These are phyloP conservation scores for Globisporangium barbulae DNA, from an alignment of 352 stramenopile species.

Conservation along the genomic window DNA sequence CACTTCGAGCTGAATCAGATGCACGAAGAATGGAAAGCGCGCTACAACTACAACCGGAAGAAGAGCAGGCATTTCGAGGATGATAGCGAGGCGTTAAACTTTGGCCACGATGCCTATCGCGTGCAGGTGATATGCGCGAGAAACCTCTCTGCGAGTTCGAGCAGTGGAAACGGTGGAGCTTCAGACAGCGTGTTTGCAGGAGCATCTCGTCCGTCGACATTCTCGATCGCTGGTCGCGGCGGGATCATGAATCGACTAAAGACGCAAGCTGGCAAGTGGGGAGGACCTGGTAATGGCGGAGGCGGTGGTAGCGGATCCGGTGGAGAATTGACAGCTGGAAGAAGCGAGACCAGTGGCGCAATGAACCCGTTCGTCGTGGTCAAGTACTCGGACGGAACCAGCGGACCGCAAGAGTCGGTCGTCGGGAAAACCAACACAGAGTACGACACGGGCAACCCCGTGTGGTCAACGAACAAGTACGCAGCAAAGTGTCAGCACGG, in stretches of 20 bases:
- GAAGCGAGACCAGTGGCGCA: slow-evolving; percentile 16
- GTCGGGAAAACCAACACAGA: slow-evolving; percentile 87
- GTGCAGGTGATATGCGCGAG: slow-evolving; percentile 65
- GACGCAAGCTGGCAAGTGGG: slow-evolving; percentile 56
- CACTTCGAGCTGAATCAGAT: slow-evolving; percentile 69
- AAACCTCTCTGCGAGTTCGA: slow-evolving; percentile 31
- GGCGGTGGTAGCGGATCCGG: slow-evolving; percentile 6
- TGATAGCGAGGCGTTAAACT: slow-evolving; percentile 72
- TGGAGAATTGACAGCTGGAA: slow-evolving; percentile 4
- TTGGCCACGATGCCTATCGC: slow-evolving; percentile 76
- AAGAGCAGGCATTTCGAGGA: slow-evolving; percentile 74
- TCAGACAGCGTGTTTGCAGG: background rate
- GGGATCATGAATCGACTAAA: slow-evolving; percentile 75
- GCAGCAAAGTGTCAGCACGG: slow-evolving; percentile 57
- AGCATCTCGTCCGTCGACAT: slow-evolving; percentile 41
- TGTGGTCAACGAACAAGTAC: slow-evolving; percentile 75
- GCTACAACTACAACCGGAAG: slow-evolving; percentile 84
- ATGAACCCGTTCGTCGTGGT: slow-evolving; percentile 74
- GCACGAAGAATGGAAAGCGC: slow-evolving; percentile 65
- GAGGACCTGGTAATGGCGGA: slow-evolving; percentile 25
- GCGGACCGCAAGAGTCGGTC: slow-evolving; percentile 46
- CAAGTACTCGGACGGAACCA: slow-evolving; percentile 54
- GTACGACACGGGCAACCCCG: slow-evolving; percentile 62
- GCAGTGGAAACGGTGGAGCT: background rate
- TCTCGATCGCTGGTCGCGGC: slow-evolving; percentile 42